Evolutionary conservation across 1,284 basidiomycete genomes (phyloP), one percentile per base, ranked within the genome.

Genomic region (Apiotrichum mycotoxinovorans): DNA sequence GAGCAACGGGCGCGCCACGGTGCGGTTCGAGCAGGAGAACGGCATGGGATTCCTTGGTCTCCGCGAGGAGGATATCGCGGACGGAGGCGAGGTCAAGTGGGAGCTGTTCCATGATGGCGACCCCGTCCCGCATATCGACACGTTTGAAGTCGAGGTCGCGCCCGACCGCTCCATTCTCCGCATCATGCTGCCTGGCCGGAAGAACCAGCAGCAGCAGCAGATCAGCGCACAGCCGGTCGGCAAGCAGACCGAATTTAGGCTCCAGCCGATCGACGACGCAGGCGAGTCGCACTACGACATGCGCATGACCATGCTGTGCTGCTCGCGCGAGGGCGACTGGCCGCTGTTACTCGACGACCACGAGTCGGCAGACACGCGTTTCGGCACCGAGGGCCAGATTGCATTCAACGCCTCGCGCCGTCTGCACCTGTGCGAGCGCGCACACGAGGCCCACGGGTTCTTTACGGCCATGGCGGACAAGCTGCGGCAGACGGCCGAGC

Each of bases 331-430:
- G 51, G 70, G 71, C 4, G 70, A 73, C 40, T 78, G 76, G 76
- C 76, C 76, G 30, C 63, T 78, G 37, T 57, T 76, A 12, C 61
- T 70, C 18, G 76, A 78, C 54, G 76, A 78, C 59, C 70, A 66
- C 59, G 73, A 75, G 61, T 62, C 66, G 2, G 68, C 74, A 14
- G 73, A 77, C 57, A 65, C 72, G n/a, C 63, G 66, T 18, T 77
- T 72, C 54, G 74, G 74, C 18, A 59, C 57, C 9, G 72, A 70
- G 22, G 71, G 70, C 33, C 65, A 73, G 50, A 75, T 77, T 42
- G 67, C 74, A 0, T 75, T 74, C 68, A 71, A 75, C 57, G 57
- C 70, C 11, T 74, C 73, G 9, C 61, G 69, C 15, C 66, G 72
- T 14, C 34, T 60, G 5, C 67, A 74, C 47, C 67, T 67, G 15